Evolutionary conservation across 2,329 filamentous ascomycete genomes (phyloP).

Genomic region (Botryosphaeria dothidea): DNA sequence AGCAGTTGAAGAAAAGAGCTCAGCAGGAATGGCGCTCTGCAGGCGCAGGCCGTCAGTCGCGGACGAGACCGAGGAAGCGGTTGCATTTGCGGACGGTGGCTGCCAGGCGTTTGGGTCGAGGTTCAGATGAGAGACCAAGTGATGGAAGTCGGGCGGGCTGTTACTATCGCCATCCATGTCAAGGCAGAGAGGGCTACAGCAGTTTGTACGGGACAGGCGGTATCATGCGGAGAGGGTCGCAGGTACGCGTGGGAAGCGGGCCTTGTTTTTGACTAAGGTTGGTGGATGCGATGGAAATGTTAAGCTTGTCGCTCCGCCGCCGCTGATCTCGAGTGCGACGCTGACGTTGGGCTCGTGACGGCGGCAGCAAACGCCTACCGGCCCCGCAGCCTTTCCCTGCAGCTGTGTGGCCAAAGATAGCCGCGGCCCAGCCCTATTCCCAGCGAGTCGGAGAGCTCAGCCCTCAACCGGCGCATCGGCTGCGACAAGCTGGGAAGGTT

Average conservation of each 20-base stretch:
- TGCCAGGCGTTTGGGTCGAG: constrained; percentile 4
- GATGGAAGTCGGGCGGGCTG: constrained; percentile 9
- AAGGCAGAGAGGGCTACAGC: neutral
- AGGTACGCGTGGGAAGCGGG: neutral
- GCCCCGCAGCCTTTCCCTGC: too few relatives aligned
- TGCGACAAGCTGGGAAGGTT: too few relatives aligned
- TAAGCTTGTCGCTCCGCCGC: neutral
- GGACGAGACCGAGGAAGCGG: neutral
- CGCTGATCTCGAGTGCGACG: constrained; percentile 10
- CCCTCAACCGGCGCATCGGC: too few relatives aligned
- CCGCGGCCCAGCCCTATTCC: too few relatives aligned
- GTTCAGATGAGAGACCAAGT: constrained; percentile 19
- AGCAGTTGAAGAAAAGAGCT: neutral
- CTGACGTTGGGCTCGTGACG: constrained; percentile 14
- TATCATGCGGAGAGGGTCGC: constrained; percentile 7
- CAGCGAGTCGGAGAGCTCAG: too few relatives aligned
- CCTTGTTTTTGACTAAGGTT: neutral
- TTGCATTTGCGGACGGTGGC: neutral
- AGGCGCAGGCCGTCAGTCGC: neutral
- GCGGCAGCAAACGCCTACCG: neutral
- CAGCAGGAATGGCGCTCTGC: constrained; percentile 4
- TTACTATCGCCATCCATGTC: constrained; percentile 14
- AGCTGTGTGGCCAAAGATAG: too few relatives aligned
- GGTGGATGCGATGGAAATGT: neutral
- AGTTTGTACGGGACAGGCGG: neutral